phyloP scores from a whole-genome alignment of 1,139 yeast species.

The Protomyces inundatus region DNA sequence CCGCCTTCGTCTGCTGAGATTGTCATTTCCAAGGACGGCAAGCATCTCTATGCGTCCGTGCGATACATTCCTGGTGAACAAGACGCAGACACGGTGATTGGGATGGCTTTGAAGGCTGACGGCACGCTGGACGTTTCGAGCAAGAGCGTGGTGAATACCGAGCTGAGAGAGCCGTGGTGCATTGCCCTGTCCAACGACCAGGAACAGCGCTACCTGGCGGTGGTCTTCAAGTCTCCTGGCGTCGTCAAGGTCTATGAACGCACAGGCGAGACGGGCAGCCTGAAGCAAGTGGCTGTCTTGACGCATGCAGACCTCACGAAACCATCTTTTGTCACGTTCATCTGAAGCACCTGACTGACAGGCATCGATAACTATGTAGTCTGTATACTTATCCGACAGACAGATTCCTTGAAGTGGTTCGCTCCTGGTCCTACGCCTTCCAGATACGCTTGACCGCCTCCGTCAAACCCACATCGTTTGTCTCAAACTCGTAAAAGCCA shows the following conservation, averaged over 20 bases:
- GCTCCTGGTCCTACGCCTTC: conserved; percentile 38
- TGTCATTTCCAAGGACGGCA: conserved; percentile 8
- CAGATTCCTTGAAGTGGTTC: no score
- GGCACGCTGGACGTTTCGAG: not conserved
- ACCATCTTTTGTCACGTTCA: no score
- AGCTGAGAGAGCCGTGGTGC: conserved; percentile 5
- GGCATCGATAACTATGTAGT: no score
- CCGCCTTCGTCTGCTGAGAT: conserved; percentile 20
- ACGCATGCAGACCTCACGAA: no score
- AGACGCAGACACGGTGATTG: conserved; percentile 6
- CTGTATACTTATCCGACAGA: no score
- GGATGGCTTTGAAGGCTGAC: not conserved
- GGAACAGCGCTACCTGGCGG: not conserved
- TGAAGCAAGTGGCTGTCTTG: not conserved
- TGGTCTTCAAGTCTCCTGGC: conserved; percentile 3
- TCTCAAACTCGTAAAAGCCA: conserved; percentile 79
- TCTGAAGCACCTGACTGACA: no score
- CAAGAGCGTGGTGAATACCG: conserved; percentile 1
- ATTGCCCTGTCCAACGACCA: conserved; percentile 1
- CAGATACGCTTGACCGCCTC: conserved; percentile 43
- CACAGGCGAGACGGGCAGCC: not conserved
- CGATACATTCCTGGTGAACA: conserved; percentile 13
- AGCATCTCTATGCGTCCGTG: conserved; percentile 4
- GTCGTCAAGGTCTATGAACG: conserved; percentile 8
- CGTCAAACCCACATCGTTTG: conserved; percentile 59